phyloP scores from a whole-genome alignment of 495 filamentous ascomycete species.

The Xylaria telfairii region DNA sequence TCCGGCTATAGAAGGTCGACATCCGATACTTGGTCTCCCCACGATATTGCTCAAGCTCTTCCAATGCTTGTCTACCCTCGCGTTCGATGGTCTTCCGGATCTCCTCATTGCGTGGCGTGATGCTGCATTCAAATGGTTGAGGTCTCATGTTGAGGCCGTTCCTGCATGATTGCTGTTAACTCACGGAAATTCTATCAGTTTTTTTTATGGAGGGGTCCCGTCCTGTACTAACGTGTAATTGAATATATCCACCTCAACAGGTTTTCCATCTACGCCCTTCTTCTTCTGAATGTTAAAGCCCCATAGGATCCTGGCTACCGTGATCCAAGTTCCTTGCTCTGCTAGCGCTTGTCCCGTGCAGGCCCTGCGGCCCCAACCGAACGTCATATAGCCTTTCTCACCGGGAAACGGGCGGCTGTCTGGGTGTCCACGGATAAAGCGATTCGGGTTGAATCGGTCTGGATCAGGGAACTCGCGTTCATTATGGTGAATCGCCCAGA shows the following conservation, averaged over 20 bases:
- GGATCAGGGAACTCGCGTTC: slow-evolving; percentile 68
- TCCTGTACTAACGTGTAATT: slow-evolving; percentile 36
- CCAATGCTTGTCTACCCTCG: slow-evolving; percentile 60
- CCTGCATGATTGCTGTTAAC: slow-evolving; percentile 42
- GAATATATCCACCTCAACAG: slow-evolving; percentile 61
- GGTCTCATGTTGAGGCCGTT: slow-evolving; percentile 64
- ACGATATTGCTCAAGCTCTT: slow-evolving; percentile 59
- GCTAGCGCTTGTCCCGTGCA: slow-evolving; percentile 65
- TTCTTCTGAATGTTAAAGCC: slow-evolving; percentile 59
- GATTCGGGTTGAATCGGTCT: slow-evolving; percentile 60
- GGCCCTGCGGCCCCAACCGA: slow-evolving; percentile 66
- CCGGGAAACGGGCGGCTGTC: slow-evolving; percentile 60
- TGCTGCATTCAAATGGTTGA: slow-evolving; percentile 58
- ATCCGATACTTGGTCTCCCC: slow-evolving; percentile 65
- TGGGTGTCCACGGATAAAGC: slow-evolving; percentile 54
- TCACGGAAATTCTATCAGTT: too few species aligned
- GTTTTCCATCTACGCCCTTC: slow-evolving; percentile 52
- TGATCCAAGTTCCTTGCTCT: slow-evolving; percentile 63
- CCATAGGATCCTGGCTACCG: slow-evolving; percentile 62
- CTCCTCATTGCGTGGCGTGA: slow-evolving; percentile 55
- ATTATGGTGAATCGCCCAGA: slow-evolving; percentile 70
- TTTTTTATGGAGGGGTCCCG: background rate
- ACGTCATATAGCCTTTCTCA: slow-evolving; percentile 68
- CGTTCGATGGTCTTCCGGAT: slow-evolving; percentile 59
- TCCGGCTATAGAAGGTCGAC: slow-evolving; percentile 55